Base-by-base conservation (phyloP, 1,284 basidiomycete genomes). In the Cutaneotrichosporon sp. region DNA sequence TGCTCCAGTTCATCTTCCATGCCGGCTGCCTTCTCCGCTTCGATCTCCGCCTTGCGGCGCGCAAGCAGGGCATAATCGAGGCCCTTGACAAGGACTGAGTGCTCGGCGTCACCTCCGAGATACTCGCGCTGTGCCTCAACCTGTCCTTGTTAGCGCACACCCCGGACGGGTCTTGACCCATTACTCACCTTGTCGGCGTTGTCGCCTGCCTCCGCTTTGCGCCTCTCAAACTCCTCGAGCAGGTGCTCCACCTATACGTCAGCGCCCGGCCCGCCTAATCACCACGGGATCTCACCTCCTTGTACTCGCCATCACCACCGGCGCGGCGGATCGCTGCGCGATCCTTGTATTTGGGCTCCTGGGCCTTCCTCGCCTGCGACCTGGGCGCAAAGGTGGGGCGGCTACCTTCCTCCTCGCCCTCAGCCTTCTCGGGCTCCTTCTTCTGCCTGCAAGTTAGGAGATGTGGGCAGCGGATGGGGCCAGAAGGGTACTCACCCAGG, bases 51-150 rank as follows among this genome's bases (percentile, higher is more conserved):
- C 78, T 87, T 91, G 67, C 91, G 87, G 70, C 91, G 89, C 69
- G 92, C 90, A 9, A 97, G 82, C 4, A 95, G 84, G 0, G 91
- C 87, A 73, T 88, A 86, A 73, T 97, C 93, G 34, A 97, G 86
- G n/a, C 93, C 82, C 70, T 92, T 95, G 45, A 94, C 91, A 4
- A 94, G 85, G 51, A 94, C 86, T 3, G 89, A 87, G 75, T 95
- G 91, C 58, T 88, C 85, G 46, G 87, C 86, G 76, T 95, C 92
- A 36, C 92, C 92, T n/a, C 92, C 92, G 1, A 95, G 84, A 75
- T 91, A 92, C 50, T 83, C 83, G 49, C 92, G 84, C 73, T 91
- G 86, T 60, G 87, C 84, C 58, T 92, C 90, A 18, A 93, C 80
- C 87, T 91, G 56, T 1, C 29, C n/a, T 45, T 24, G 49, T 60